These are phyloP conservation scores for Vigna trinervia DNA, from an alignment of 306 rosid genomes.

Conservation along the genomic window DNA sequence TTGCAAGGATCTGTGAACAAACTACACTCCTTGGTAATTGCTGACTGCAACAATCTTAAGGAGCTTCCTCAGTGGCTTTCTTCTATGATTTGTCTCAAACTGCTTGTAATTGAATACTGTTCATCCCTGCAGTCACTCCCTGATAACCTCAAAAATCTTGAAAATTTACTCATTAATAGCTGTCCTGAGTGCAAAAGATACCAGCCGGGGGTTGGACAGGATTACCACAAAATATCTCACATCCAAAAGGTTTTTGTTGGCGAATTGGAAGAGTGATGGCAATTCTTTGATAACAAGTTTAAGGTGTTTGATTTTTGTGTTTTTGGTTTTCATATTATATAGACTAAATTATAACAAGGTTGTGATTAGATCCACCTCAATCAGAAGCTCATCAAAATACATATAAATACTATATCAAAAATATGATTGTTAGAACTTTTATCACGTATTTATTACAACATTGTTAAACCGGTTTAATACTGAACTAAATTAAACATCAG, in stretches of 20 bases:
- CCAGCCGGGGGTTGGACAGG: background rate
- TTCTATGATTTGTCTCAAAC: background rate
- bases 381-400: no score
- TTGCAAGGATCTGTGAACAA: background rate
- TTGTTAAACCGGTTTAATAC: no score
- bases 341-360: no score
- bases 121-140: background rate
- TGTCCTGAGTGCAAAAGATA: background rate
- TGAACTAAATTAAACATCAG: no score
- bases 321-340: no score
- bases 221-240: background rate
- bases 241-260: background rate
- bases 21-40: background rate
- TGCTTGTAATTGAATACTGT: background rate
- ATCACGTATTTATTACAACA: no score
- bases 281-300: background rate
- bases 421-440: no score
- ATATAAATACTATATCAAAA: no score
- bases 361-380: no score
- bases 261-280: background rate
- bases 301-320: background rate
- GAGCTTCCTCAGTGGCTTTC: background rate
- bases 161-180: background rate
- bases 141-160: background rate
- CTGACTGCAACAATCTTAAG: background rate